Conservation (phyloP, 257 asterid genomes). For the Lycium barbarum region DNA sequence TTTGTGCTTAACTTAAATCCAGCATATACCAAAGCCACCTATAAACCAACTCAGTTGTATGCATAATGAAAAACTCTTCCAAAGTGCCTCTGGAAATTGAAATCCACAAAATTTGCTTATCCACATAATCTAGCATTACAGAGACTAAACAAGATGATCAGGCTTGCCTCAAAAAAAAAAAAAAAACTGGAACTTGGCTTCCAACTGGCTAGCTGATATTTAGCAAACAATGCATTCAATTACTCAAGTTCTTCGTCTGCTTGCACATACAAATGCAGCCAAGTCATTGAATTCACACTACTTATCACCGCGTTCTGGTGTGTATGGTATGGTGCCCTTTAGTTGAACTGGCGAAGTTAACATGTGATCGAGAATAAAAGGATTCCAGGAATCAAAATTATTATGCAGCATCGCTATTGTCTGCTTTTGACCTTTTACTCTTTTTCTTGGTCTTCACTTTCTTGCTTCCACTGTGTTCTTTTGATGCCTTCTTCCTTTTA, state of each 20-base stretch:
- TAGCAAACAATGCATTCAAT: not conserved
- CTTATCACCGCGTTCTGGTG: not conserved
- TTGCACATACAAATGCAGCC: not conserved
- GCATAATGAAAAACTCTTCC: not conserved
- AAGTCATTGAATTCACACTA: not conserved
- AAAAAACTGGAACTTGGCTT: not conserved
- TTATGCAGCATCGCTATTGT: not conserved
- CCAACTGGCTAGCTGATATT: no score
- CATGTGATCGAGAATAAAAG: not conserved
- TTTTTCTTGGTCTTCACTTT: conserved; percentile 53
- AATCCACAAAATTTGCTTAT: not conserved
- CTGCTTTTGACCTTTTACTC: conserved; percentile 41
- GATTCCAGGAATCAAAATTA: not conserved
- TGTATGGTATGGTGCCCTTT: not conserved
- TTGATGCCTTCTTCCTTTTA: conserved; percentile 52
- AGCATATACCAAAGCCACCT: not conserved
- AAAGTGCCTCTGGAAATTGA: not conserved
- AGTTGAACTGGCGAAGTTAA: not conserved
- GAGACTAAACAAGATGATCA: not conserved
- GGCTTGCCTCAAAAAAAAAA: not conserved
- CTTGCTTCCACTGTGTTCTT: conserved; percentile 44
- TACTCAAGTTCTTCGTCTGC: not conserved
- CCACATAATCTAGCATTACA: not conserved
- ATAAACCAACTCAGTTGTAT: not conserved
- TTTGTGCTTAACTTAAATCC: not conserved